Evolutionary conservation across 306 rosid species (phyloP).

Genomic region (Mimosa bimucronata): DNA sequence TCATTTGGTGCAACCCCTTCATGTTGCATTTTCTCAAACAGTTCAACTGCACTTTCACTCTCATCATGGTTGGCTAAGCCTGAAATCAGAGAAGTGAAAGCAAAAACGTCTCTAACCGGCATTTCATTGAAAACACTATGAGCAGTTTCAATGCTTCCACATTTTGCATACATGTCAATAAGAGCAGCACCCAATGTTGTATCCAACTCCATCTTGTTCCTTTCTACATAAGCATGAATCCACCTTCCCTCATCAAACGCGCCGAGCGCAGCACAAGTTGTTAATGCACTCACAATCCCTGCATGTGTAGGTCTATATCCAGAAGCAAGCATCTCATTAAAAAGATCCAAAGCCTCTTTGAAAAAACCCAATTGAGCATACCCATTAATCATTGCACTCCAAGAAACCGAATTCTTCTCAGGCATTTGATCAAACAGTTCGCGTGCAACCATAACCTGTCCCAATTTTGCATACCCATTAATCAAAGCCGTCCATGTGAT

Average conservation of each 20-base stretch:
- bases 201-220: constrained; percentile 42
- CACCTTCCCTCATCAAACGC: constrained; percentile 59
- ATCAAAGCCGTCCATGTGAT: constrained; percentile 55
- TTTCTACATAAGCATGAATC: constrained; percentile 52
- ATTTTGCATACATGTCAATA: constrained; percentile 55
- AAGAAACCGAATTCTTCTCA: constrained; percentile 50
- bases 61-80: constrained; percentile 53
- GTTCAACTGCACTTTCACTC: constrained; percentile 42
- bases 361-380: constrained; percentile 51
- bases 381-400: constrained; percentile 59
- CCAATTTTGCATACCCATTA: constrained; percentile 47
- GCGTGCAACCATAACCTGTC: constrained; percentile 38
- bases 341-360: constrained; percentile 53
- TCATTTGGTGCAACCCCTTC: constrained; percentile 55
- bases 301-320: constrained; percentile 48
- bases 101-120: constrained; percentile 48
- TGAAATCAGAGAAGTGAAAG: constrained; percentile 53
- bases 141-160: constrained; percentile 50
- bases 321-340: constrained; percentile 43
- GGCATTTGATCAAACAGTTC: constrained; percentile 53
- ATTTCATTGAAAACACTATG: constrained; percentile 41
- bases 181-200: constrained; percentile 52
- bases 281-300: constrained; percentile 49
- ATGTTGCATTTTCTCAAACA: constrained; percentile 44
- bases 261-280: constrained; percentile 55